These are phyloP conservation scores for Zygosaccharomyces siamensis DNA, from an alignment of 805 yeast species.

Conservation along the genomic window DNA sequence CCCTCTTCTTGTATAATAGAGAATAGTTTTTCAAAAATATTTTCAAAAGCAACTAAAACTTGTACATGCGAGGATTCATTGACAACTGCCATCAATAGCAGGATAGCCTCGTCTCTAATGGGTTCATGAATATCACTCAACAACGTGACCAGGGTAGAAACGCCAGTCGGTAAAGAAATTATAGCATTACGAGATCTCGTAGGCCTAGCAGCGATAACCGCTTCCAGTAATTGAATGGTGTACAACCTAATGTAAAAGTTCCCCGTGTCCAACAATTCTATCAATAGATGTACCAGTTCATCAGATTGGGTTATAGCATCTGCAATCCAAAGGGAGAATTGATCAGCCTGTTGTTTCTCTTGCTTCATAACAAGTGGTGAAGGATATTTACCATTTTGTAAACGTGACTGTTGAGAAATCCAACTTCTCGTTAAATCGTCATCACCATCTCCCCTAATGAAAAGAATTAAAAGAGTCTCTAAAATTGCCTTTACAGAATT, in stretches of 20 bases:
- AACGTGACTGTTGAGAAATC: constrained; percentile 69
- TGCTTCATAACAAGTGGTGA: constrained; percentile 61
- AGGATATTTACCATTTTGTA: constrained; percentile 73
- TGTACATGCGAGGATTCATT: constrained; percentile 82
- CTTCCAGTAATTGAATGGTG: constrained; percentile 78
- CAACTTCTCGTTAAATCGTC: constrained; percentile 64
- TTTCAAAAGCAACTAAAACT: constrained; percentile 90
- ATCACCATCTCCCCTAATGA: constrained; percentile 61
- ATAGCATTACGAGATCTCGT: constrained; percentile 67
- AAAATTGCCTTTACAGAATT: constrained; percentile 72
- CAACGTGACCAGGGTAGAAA: constrained; percentile 63
- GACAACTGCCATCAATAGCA: constrained; percentile 77
- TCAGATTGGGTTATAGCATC: constrained; percentile 76
- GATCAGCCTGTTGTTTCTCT: constrained; percentile 54
- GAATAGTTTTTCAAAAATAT: constrained; percentile 78
- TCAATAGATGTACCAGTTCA: constrained; percentile 39
- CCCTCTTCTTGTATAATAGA: constrained; percentile 82
- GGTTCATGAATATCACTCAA: constrained; percentile 72
- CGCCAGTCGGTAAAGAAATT: constrained; percentile 68
- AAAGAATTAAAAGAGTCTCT: constrained; percentile 79
- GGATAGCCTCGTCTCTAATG: constrained; percentile 79
- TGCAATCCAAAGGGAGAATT: constrained; percentile 89
- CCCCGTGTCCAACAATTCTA: constrained; percentile 46
- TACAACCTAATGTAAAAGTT: constrained; percentile 80
- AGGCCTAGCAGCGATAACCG: constrained; percentile 74